Percentiles rank a stretch among this genome's conserved stretches.
These are phyloP conservation scores for Astragalus glycyphyllos DNA, from an alignment of 306 rosid species.

Conservation along the genomic window DNA sequence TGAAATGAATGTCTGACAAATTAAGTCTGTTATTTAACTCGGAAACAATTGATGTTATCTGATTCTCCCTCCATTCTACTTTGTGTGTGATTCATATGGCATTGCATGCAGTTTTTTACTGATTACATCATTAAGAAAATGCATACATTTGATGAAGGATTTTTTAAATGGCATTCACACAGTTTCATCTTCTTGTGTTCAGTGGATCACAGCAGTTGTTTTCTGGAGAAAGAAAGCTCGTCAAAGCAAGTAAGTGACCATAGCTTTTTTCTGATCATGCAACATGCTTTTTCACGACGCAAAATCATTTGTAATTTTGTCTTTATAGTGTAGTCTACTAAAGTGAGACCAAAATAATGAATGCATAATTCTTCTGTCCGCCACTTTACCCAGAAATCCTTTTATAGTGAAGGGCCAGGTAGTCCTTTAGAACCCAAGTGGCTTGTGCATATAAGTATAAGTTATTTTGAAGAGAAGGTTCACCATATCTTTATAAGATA, in stretches of 20 bases:
- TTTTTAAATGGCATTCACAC: constrained; percentile 23
- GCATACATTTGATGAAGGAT: constrained; percentile 14
- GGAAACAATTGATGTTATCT: constrained; percentile 7
- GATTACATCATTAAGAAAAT: constrained; percentile 26
- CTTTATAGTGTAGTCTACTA: constrained; percentile 4
- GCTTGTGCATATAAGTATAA: constrained; percentile 6
- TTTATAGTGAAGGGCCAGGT: neutral
- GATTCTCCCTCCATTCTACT: neutral
- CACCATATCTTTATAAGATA: neutral
- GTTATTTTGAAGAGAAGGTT: neutral
- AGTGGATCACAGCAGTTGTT: constrained; percentile 72
- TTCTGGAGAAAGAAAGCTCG: constrained; percentile 84
- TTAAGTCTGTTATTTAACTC: constrained; percentile 6
- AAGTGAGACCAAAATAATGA: constrained; percentile 22
- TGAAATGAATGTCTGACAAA: constrained; percentile 15
- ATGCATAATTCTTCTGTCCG: constrained; percentile 18
- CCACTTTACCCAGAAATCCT: neutral
- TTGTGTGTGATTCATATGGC: neutral
- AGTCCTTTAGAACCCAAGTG: constrained; percentile 25
- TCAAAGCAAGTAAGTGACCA: constrained; percentile 84
- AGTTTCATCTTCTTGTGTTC: constrained; percentile 43
- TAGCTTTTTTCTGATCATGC: constrained; percentile 1
- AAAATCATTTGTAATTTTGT: constrained; percentile 25
- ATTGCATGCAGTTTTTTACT: constrained; percentile 4
- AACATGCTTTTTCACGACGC: constrained; percentile 16